A percentile compares a stretch with the other conserved stretches of the same genome.
These are phyloP conservation scores for Meira nashicola DNA, from an alignment of 1,284 basidiomycete species.

Conservation along the genomic window DNA sequence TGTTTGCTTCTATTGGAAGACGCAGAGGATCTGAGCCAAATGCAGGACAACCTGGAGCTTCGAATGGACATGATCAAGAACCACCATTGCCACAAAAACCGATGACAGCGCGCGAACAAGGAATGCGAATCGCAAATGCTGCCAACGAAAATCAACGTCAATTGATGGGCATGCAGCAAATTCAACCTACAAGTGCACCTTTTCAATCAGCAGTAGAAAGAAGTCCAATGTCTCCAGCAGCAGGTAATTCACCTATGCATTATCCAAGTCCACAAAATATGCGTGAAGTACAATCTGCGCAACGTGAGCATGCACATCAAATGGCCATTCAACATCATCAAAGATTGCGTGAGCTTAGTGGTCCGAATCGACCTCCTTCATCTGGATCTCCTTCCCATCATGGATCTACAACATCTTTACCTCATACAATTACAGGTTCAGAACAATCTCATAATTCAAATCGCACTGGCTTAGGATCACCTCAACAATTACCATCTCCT, in stretches of 20 bases:
- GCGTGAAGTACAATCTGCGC: constrained; percentile 43
- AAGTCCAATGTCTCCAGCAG: constrained; percentile 24
- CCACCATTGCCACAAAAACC: neutral
- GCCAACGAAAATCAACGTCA: neutral
- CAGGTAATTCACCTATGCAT: constrained; percentile 22
- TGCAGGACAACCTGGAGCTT: constrained; percentile 21
- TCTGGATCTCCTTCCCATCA: no score
- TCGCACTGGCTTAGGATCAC: no score
- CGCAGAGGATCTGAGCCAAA: constrained; percentile 11
- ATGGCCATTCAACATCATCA: constrained; percentile 27
- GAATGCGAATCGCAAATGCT: constrained; percentile 7
- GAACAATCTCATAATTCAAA: neutral
- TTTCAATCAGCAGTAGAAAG: constrained; percentile 39
- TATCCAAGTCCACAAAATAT: constrained; percentile 47
- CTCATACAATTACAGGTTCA: neutral
- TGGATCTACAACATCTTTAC: no score
- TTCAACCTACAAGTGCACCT: constrained; percentile 45
- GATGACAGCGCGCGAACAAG: neutral
- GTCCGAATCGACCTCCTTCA: neutral
- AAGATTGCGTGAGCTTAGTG: neutral
- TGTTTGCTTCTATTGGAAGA: neutral
- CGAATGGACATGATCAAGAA: neutral
- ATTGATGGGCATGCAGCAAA: neutral
- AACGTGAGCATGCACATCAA: constrained; percentile 40
- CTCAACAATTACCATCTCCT: no score